Evolutionary conservation across 1,139 yeast species (phyloP).

Genomic region (Zygosaccharomyces sapae): DNA sequence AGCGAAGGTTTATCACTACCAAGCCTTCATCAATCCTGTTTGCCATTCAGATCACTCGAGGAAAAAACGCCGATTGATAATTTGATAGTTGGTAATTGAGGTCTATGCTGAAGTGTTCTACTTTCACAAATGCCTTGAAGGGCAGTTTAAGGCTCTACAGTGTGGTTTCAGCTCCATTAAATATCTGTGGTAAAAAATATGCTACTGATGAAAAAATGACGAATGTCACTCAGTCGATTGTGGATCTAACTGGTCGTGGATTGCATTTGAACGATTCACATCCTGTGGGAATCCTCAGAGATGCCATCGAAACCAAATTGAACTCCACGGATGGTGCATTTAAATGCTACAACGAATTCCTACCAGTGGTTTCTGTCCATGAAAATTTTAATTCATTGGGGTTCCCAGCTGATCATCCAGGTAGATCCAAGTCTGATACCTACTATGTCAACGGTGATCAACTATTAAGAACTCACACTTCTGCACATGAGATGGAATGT

Average conservation of each 20-base stretch:
- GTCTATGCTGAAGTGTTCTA: neutral
- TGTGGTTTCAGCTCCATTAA: constrained; percentile 34
- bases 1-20: neutral
- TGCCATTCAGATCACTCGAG: neutral
- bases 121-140: neutral
- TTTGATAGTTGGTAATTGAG: neutral
- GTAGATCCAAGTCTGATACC: constrained; percentile 88
- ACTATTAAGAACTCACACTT: constrained; percentile 85
- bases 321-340: constrained; percentile 68
- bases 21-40: neutral
- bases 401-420: constrained; percentile 89
- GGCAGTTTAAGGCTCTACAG: constrained; percentile 7
- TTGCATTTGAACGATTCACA: constrained; percentile 72
- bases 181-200: constrained; percentile 51
- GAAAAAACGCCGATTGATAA: neutral
- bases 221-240: constrained; percentile 73
- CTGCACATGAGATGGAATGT: constrained; percentile 92
- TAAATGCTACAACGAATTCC: constrained; percentile 59
- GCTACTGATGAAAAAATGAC: constrained; percentile 70
- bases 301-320: constrained; percentile 66
- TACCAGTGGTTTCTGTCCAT: constrained; percentile 74
- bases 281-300: constrained; percentile 83
- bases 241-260: constrained; percentile 64
- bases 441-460: constrained; percentile 74
- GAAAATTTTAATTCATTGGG: constrained; percentile 91